These are phyloP conservation scores for Dichotomocladium elegans DNA, from an alignment of 371 early-diverging fungal species.

Conservation along the genomic window DNA sequence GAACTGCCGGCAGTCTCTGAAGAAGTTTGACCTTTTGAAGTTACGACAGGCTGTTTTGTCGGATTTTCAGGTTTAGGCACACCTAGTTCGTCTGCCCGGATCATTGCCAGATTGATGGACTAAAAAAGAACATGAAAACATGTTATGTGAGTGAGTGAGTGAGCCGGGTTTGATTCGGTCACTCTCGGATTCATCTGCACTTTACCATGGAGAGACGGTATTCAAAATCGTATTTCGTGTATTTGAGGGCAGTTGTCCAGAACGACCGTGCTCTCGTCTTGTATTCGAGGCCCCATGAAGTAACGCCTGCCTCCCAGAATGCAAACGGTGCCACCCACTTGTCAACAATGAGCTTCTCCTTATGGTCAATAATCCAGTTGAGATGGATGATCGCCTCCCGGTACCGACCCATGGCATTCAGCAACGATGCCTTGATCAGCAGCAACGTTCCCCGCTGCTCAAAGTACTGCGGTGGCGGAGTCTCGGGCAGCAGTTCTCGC, in stretches of 20 bases:
- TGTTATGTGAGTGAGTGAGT: not conserved
- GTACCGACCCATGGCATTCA: slow-evolving; percentile 34
- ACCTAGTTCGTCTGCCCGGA: slow-evolving; percentile 38
- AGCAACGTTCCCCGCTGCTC: slow-evolving; percentile 42
- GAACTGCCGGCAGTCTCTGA: no score
- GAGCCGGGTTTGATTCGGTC: not conserved
- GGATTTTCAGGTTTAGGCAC: slow-evolving; percentile 12
- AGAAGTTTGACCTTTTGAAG: no score
- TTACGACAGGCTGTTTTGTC: not conserved
- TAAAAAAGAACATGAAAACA: slow-evolving; percentile 2
- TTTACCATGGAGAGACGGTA: slow-evolving; percentile 43
- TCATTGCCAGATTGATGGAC: slow-evolving; percentile 41
- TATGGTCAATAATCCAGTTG: slow-evolving; percentile 61
- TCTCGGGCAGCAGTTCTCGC: slow-evolving; percentile 36
- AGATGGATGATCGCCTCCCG: slow-evolving; percentile 42
- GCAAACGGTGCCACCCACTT: slow-evolving; percentile 62
- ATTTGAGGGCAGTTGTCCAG: slow-evolving; percentile 40
- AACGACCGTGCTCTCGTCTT: slow-evolving; percentile 32
- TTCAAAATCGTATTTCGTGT: slow-evolving; percentile 46
- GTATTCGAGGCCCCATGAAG: slow-evolving; percentile 44
- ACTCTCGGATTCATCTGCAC: not conserved
- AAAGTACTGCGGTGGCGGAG: slow-evolving; percentile 41
- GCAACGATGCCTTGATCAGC: slow-evolving; percentile 36
- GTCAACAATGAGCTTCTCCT: slow-evolving; percentile 42
- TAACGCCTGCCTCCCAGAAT: slow-evolving; percentile 52